Evolutionary conservation across 345 rosid species (phyloP), one percentile per base, ranked within the genome.

Genomic region (Reutealis trisperma): DNA sequence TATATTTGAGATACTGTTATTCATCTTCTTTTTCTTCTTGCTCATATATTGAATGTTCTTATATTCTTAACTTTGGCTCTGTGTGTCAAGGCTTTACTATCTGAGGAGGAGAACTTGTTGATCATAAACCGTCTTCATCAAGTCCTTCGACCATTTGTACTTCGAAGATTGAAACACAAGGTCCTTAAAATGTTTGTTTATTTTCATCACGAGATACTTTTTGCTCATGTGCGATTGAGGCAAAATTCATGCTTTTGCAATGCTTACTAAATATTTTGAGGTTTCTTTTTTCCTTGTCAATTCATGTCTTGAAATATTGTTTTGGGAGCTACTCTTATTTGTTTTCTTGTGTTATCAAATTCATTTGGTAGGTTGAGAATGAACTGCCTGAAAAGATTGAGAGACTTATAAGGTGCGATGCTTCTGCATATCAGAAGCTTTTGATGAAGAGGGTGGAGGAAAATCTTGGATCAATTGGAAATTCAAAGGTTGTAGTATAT

Each of bases 61-160:
- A 16, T 41, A 41, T 77, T 63, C 4, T 70, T 54, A 61, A 51
- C 49, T 47, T 37, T 59, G 13, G 52, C 18, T 55, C 37, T 80
- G 6, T 72, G 7, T 76, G 49, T 82, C 63, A 51, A 94, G 98
- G 97, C 98, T 51, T 84, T 94, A 64, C 85, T 94, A 58, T 94
- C 98, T 10, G 98, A 94, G 87, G 97, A 94, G 85, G 98, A 94
- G 85, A 94, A 94, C 85, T 84, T 94, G 70, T 82, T 94, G 89
- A 89, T 94, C 58, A 94, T 92, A 70, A 94, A 94, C 67, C 98
- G 98, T 68, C 92, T 94, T 75, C 98, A 94, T 75, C 98, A 94
- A 90, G 98, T 94, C 82, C 96, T 94, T 80, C 85, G 98, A 69
- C 98, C 98, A 80, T 94, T 94, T 83, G 97, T 94, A 52, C 92